phyloP scores from a whole-genome alignment of 1,139 yeast species.

The Blastobotrys ciferrii region DNA sequence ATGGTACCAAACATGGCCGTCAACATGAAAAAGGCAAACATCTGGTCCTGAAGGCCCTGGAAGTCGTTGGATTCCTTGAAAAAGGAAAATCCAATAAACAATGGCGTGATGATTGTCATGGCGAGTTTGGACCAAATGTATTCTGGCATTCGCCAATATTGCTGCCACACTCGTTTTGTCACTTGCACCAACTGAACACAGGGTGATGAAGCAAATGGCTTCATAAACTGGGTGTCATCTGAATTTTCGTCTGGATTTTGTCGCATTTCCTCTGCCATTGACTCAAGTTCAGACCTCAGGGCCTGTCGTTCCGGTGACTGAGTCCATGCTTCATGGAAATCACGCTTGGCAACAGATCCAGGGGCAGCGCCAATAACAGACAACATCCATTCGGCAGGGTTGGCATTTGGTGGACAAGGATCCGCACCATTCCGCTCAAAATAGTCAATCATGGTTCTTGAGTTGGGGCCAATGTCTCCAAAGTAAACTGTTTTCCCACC shows the following conservation, averaged over 20 bases:
- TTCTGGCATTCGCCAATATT: slow-evolving; percentile 73
- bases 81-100: slow-evolving; percentile 75
- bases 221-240: slow-evolving; percentile 24
- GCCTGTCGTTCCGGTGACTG: slow-evolving; percentile 53
- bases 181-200: slow-evolving; percentile 53
- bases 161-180: slow-evolving; percentile 52
- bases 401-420: slow-evolving; percentile 64
- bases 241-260: slow-evolving; percentile 19
- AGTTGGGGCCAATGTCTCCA: slow-evolving; percentile 72
- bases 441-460: slow-evolving; percentile 58
- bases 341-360: slow-evolving; percentile 63
- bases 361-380: slow-evolving; percentile 81
- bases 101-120: slow-evolving; percentile 49
- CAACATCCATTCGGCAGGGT: slow-evolving; percentile 85
- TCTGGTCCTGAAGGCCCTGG: slow-evolving; percentile 45
- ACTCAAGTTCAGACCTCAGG: slow-evolving; percentile 36
- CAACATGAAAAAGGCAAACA: slow-evolving; percentile 68
- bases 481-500: slow-evolving; percentile 82
- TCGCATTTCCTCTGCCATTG: slow-evolving; percentile 25
- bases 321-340: slow-evolving; percentile 66
- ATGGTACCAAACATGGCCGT: slow-evolving; percentile 59
- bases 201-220: slow-evolving; percentile 43
- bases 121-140: slow-evolving; percentile 67
- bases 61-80: slow-evolving; percentile 61
- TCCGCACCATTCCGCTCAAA: slow-evolving; percentile 67